Percentiles rank a stretch among this genome's conserved stretches.
phyloP scores from a whole-genome alignment of 768 basidiomycete genomes.

The Lentinula detonsa region DNA sequence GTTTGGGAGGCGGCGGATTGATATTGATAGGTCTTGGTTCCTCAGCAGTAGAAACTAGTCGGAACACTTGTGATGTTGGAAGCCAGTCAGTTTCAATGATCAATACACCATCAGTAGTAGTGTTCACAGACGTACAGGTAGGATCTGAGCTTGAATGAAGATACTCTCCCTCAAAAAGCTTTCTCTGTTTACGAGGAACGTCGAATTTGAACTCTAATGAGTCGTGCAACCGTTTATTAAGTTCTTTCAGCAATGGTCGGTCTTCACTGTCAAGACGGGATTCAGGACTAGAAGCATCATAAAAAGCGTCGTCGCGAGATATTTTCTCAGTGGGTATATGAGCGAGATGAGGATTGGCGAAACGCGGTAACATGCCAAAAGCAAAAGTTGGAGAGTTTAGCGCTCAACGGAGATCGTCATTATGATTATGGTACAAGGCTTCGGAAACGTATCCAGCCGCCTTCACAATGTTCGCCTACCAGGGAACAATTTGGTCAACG shows the following conservation, averaged over 20 bases:
- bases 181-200: neutral
- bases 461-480: too few species aligned
- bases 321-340: neutral
- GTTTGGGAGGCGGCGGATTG: neutral
- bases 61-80: neutral
- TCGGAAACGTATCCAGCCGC: too few species aligned
- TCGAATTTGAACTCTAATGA: neutral
- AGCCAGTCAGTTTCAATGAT: too few species aligned
- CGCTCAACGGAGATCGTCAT: neutral
- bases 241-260: neutral
- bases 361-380: slow-evolving; percentile 2
- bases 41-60: neutral
- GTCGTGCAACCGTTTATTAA: neutral
- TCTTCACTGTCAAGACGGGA: neutral
- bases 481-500: too few species aligned
- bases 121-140: neutral
- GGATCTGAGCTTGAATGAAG: neutral
- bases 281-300: neutral
- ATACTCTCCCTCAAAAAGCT: neutral
- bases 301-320: neutral
- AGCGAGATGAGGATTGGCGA: neutral
- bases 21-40: neutral
- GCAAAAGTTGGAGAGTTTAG: neutral
- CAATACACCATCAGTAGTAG: too few species aligned
- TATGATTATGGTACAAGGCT: neutral